Evolutionary conservation across 2,329 filamentous ascomycete species (phyloP), one percentile per base, ranked within the genome.

Genomic region (Pseudogymnoascus sp.): DNA sequence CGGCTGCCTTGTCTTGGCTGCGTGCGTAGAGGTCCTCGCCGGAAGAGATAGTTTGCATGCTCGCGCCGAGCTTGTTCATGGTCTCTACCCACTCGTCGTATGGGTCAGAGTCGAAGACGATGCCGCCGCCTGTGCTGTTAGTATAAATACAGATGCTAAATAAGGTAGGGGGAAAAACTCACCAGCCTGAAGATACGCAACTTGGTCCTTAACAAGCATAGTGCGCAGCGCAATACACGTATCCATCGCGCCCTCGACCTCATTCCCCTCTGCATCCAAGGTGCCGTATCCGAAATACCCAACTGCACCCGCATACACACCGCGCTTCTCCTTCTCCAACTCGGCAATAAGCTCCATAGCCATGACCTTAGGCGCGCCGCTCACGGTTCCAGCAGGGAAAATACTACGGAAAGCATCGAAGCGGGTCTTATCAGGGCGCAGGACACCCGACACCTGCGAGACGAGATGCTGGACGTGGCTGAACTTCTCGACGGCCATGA

Each of bases 311-410:
- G 95, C 95, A 74, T 99, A 99, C 41, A 98, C 86, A 43, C 95
- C 93, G 63, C 95, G 84, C 81, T 97, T 97, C 82, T 99, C 95
- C 68, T 84, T 81, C 78, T 99, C 95, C 57, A 98, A 79, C 79
- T 98, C 93, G 57, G 90, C 92, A 71, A 99, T 99, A 67, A 99
- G 81, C 78, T 97, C 90, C 95, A 99, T 99, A 2, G 95, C 95
- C 67, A 88, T 86, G 63, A 99, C 92, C 79, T 99, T 99, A 65
- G 95, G 95, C 3, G 95, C 93, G 4, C 95, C 95, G 16, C 90
- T 95, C 31, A 98, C 93, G 0, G 95, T 99, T 64, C 95, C 95
- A 4, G 95, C 95, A 0, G 95, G 95, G 80, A 99, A 99, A 71
- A 99, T 97, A 69, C 90, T 93, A 41, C 93, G 85, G 79, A 99